Conservation (phyloP, 2,329 filamentous ascomycete species). For the Fusarium begoniae region DNA sequence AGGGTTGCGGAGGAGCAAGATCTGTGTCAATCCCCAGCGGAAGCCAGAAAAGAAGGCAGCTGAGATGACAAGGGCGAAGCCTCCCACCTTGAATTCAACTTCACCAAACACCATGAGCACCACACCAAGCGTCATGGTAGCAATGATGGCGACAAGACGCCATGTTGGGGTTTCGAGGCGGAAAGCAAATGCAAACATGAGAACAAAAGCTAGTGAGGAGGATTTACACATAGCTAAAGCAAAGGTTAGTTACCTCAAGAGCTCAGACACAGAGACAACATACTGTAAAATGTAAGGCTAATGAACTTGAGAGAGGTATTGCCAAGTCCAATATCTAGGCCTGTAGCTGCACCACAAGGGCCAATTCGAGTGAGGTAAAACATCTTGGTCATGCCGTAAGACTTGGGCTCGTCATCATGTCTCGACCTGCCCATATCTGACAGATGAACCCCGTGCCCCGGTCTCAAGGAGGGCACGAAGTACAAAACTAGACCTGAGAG, state of each 20-base stretch:
- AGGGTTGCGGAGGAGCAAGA: conserved; percentile 90
- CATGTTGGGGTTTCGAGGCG: conserved; percentile 87
- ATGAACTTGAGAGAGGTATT: conserved; percentile 98
- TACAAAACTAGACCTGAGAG: conserved; percentile 82
- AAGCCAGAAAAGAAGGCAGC: conserved; percentile 97
- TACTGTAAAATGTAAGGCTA: conserved; percentile 94
- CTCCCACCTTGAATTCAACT: conserved; percentile 84
- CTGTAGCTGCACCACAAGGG: conserved; percentile 91
- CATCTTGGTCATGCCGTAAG: conserved; percentile 79
- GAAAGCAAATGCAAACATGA: conserved; percentile 94
- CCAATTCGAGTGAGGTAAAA: conserved; percentile 94
- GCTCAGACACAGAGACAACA: conserved; percentile 41
- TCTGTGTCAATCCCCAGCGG: conserved; percentile 98
- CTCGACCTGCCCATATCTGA: conserved; percentile 61
- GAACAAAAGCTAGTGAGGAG: conserved; percentile 91
- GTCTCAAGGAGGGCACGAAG: conserved; percentile 83
- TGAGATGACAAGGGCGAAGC: conserved; percentile 91
- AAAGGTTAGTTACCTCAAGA: background rate
- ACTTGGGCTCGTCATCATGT: conserved; percentile 62
- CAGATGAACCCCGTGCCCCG: conserved; percentile 57
- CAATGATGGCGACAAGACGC: conserved; percentile 86
- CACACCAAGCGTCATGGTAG: conserved; percentile 90
- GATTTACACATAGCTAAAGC: conserved; percentile 93
- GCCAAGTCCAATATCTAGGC: conserved; percentile 93
- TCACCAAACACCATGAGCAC: conserved; percentile 99